These are phyloP conservation scores for Bromus sterilis DNA, from an alignment of 176 grass and related monocot species.

Conservation along the genomic window DNA sequence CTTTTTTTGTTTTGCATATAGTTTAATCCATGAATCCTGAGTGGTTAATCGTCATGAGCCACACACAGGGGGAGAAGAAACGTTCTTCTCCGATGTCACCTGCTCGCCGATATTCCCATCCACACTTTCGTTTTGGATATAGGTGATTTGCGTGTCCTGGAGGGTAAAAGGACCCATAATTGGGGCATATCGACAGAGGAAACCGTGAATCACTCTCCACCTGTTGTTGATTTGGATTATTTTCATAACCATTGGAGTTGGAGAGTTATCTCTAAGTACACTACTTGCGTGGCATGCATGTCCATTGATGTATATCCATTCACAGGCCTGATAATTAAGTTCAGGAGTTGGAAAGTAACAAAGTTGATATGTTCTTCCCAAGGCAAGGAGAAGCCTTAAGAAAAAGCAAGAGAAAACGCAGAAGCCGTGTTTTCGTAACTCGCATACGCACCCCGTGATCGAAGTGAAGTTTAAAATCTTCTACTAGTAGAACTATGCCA, in stretches of 20 bases:
- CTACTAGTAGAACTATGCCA: not conserved
- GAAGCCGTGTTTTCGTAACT: no score
- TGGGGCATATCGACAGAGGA: not conserved
- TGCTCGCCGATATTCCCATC: conserved; percentile 31
- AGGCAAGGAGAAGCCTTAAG: not conserved
- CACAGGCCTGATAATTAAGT: no score
- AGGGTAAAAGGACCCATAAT: not conserved
- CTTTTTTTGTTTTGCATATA: not conserved
- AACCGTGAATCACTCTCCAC: not conserved
- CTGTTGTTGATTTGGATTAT: not conserved
- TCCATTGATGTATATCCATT: not conserved
- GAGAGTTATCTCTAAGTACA: not conserved
- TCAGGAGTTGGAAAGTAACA: not conserved
- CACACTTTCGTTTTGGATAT: not conserved
- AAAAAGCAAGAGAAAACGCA: no score
- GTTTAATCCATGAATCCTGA: not conserved
- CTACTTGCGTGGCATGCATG: not conserved
- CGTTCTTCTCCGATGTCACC: conserved; percentile 5
- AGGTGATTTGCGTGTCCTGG: conserved; percentile 19
- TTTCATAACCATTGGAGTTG: not conserved
- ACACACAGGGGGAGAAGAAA: not conserved
- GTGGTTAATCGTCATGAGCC: conserved; percentile 4
- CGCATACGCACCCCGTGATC: no score
- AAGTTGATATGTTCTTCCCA: not conserved
- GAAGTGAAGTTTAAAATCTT: no score